Evolutionary conservation across 495 filamentous ascomycete species (phyloP), one percentile per base, ranked within the genome.

Genomic region (Tuber borchii): DNA sequence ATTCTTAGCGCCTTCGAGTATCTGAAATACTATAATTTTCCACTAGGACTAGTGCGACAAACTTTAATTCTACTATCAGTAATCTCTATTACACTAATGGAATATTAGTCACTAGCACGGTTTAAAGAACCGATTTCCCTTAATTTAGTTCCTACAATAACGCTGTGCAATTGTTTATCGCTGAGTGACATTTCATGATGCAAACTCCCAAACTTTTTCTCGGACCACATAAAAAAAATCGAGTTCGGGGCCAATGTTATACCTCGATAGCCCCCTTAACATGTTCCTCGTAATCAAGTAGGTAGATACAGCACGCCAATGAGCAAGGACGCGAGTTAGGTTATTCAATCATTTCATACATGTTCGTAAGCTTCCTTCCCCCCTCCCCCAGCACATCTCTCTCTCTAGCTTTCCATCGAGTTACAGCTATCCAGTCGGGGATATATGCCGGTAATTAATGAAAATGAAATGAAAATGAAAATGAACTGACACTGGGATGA

Each of bases 141-240:
- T n/a, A 1, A 9, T n/a, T n/a, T n/a, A 1, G n/a, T n/a, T 56
- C 7, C 22, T 0, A n/a, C 48, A n/a, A 56, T 56, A n/a, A 56
- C 48, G 10, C 7, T 56, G 8, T 9, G 19, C 65, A 9, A 51
- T 26, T 9, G 5, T 17, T 16, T 2, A 17, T 4, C 6, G 44
- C 9, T 70, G 70, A 42, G 76, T 77, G 76, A 77, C 75, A 75
- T n/a, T 26, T 6, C 26, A 75, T 77, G 76, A 77, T 56, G 19
- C 6, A 26, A n/a, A 2, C 8, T n/a, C 8, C 2, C 8, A 2
- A 10, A 43, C 10, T 2, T 19, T 19, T 22, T 9, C 20, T 22
- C 6, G 1, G 5, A 22, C 6, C 20, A n/a, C 22, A 51, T n/a
- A n/a, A n/a, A 5, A 9, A 9, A 51, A 19, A 51, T 51, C 46